A percentile compares a stretch with the other conserved stretches of the same genome.
Evolutionary conservation across 805 yeast genomes (phyloP).

Genomic region (Ogataea henricii): DNA sequence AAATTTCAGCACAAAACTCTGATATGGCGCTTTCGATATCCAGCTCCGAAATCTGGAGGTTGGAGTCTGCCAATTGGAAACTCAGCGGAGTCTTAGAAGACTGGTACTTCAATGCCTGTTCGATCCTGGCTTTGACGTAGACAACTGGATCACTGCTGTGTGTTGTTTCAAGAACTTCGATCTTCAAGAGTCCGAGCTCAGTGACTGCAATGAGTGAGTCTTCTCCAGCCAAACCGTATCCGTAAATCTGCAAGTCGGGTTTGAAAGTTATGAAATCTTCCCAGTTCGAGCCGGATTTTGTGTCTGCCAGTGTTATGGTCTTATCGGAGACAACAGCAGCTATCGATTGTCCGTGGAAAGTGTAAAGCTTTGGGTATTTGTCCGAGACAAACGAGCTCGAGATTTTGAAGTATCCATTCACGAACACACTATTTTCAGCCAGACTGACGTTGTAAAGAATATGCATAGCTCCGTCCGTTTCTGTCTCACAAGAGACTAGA

Average conservation of each 20-base stretch:
- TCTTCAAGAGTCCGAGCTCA: slow-evolving; percentile 60
- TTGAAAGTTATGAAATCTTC: slow-evolving; percentile 74
- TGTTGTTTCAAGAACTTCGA: slow-evolving; percentile 48
- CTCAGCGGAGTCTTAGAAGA: slow-evolving; percentile 17
- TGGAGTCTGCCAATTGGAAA: slow-evolving; percentile 37
- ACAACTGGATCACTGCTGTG: slow-evolving; percentile 15
- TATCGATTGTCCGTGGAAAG: slow-evolving; percentile 5
- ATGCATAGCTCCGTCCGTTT: slow-evolving; percentile 1
- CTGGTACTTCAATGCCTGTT: slow-evolving; percentile 77
- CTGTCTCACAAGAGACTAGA: slow-evolving; percentile 46
- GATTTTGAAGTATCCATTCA: slow-evolving; percentile 6
- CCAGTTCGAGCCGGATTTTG: slow-evolving; percentile 54
- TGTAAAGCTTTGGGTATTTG: slow-evolving; percentile 29
- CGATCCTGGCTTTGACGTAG: slow-evolving; percentile 70
- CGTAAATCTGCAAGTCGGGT: slow-evolving; percentile 52
- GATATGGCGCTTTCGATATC: slow-evolving; percentile 55
- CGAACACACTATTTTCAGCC: neutral
- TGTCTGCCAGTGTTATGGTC: slow-evolving; percentile 67
- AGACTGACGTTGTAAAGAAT: neutral
- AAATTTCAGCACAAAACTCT: slow-evolving; percentile 55
- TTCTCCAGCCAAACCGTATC: slow-evolving; percentile 45
- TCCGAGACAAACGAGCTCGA: slow-evolving; percentile 1
- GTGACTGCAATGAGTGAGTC: slow-evolving; percentile 41
- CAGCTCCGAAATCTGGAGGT: slow-evolving; percentile 38
- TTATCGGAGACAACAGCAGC: slow-evolving; percentile 62